Conservation (phyloP, 805 yeast genomes). For the Kodamaea kaohsiungensis region DNA sequence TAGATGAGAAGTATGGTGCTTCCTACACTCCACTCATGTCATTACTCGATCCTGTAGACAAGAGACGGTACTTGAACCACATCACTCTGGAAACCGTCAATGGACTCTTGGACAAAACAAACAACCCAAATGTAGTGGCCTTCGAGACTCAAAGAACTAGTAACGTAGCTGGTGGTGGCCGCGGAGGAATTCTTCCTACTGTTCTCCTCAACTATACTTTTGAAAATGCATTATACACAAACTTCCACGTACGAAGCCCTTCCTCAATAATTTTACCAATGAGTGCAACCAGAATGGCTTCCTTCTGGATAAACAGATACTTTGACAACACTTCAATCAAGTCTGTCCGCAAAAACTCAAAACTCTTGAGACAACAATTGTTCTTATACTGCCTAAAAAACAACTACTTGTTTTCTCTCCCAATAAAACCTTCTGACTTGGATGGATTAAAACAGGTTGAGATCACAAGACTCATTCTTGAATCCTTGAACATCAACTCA, state of each 20-base stretch:
- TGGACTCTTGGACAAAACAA: background rate
- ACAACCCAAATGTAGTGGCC: conserved; percentile 27
- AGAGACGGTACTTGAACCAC: conserved; percentile 29
- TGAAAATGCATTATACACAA: conserved; percentile 38
- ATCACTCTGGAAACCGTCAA: conserved; percentile 23
- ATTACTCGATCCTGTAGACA: conserved; percentile 20
- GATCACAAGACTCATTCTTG: conserved; percentile 1
- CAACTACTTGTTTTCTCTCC: background rate
- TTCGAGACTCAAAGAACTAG: conserved; percentile 42
- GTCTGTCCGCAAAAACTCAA: conserved; percentile 6
- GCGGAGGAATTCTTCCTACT: conserved; percentile 33
- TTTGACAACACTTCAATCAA: conserved; percentile 3
- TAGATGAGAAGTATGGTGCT: conserved; percentile 22
- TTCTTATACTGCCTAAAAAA: conserved; percentile 11
- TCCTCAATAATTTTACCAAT: conserved; percentile 31
- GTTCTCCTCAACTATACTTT: conserved; percentile 39
- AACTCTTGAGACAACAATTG: conserved; percentile 14
- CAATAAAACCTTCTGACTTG: background rate
- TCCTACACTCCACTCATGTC: conserved; percentile 12
- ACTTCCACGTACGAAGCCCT: conserved; percentile 22
- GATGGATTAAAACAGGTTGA: conserved; percentile 4
- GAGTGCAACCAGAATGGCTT: conserved; percentile 37
- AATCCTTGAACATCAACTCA: background rate
- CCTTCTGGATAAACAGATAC: conserved; percentile 39
- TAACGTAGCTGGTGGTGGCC: conserved; percentile 16